Base-by-base conservation (phyloP, 148 eudicot genomes). In the Fallopia convolvulus region DNA sequence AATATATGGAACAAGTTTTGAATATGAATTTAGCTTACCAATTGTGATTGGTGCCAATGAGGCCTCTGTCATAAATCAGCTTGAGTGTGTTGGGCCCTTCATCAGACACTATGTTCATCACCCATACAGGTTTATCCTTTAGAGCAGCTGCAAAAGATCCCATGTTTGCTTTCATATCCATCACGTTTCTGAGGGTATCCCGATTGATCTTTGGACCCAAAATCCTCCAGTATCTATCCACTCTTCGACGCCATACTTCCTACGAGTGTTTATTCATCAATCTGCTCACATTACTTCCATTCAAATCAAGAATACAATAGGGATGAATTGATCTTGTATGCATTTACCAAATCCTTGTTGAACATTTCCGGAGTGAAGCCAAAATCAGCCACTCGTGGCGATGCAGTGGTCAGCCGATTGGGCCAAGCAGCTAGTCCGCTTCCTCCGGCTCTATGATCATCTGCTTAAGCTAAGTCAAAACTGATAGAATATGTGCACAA, bases 81-180 rank as follows among this genome's bases (percentile, higher is more conserved):
- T 83, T 86, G 72, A 86, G 88, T 52, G 86, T 85, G 79, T 85
- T 81, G 17, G 82, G 83, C 20, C 86, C 88, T 48, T 85, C 86
- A 44, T 85, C 86, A 7, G 86, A 76, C 7, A 83, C 84, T 23
- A 83, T 80, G 47, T 83, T 86, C 88, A 86, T 86, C 23, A 86
- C 88, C 88, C 88, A 86, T 53, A 86, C 84, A 12, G 79, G 84
- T 53, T 81, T 83, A 75, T 79, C 83, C 48, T 81, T 81, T 32
- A 86, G 77, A 77, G 86, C 84, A 46, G 88, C 88, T 7, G 88
- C 84, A 61, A 83, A 86, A 46, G 84, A 82, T 33, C 88, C 88
- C 86, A 86, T 78, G 82, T 81, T 77, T 23, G 88, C 84, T 58
- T 83, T 86, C 88, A 86, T 86, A 66, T 86, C 88, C 88, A 86